A percentile compares a stretch with the other conserved stretches of the same genome.
Conservation (phyloP, 2,329 filamentous ascomycete genomes). For the Coniella lustricola region DNA sequence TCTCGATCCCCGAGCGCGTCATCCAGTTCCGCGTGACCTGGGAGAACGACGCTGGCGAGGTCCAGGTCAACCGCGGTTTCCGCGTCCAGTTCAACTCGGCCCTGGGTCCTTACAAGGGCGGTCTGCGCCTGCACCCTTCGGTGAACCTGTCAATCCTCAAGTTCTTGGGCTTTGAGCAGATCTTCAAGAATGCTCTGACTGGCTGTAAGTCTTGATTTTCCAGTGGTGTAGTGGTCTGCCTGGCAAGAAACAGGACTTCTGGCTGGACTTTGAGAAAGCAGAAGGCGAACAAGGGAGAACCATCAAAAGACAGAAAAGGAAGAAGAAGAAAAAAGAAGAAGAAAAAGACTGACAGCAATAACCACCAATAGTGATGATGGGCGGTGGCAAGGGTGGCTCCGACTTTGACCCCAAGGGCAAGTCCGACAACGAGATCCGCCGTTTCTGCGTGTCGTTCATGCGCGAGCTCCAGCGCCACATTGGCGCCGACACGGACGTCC, state of each 20-base stretch:
- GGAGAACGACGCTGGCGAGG: slow-evolving; percentile 86
- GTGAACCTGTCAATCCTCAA: slow-evolving; percentile 81
- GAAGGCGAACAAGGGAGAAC: background rate
- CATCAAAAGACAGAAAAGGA: too few relatives aligned
- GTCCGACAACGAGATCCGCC: slow-evolving; percentile 92
- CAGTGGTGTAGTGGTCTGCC: too few relatives aligned
- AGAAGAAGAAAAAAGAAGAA: too few relatives aligned
- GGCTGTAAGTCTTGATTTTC: slow-evolving; percentile 77
- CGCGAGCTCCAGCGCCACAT: slow-evolving; percentile 92
- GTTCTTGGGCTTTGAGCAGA: slow-evolving; percentile 98
- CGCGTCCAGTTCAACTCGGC: slow-evolving; percentile 98
- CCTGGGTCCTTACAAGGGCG: slow-evolving; percentile 96
- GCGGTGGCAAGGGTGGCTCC: slow-evolving; percentile 93
- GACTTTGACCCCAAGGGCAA: slow-evolving; percentile 99
- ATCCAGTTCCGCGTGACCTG: slow-evolving; percentile 97
- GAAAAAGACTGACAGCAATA: too few relatives aligned
- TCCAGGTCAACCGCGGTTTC: slow-evolving; percentile 91
- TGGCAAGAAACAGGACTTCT: too few relatives aligned
- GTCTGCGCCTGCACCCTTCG: slow-evolving; percentile 86
- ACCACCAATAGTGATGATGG: slow-evolving; percentile 75
- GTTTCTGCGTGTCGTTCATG: slow-evolving; percentile 97
- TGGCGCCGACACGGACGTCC: slow-evolving; percentile 90
- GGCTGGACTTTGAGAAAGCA: too few relatives aligned
- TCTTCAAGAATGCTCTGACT: slow-evolving; percentile 99
- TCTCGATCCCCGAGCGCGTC: slow-evolving; percentile 85